Base-by-base conservation (phyloP, 2,329 filamentous ascomycete genomes). In the Cytospora schulzeri region DNA sequence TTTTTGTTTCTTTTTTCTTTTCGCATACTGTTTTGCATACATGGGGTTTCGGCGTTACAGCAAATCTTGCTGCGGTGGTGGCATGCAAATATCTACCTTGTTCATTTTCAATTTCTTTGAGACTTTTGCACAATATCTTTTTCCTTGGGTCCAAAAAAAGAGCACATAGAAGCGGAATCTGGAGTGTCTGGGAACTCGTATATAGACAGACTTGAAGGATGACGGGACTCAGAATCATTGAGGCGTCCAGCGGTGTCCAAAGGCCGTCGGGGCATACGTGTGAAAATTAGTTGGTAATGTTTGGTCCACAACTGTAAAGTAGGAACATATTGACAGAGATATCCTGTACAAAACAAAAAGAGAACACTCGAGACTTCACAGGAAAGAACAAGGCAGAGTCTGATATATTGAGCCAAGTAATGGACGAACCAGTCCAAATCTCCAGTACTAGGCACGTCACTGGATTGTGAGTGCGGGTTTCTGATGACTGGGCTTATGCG, bases 281-380 rank as follows among this genome's bases (percentile, higher is more conserved):
- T 17, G 60, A n/a, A 53, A 19, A 33, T 60, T 64, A 64, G 56
- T 64, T 50, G 56, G 35, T 64, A 64, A 64, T 64, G 51, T 64
- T 59, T 64, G 62, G 62, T 60, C 62, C 33, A 17, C 38, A 54
- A 33, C 15, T 64, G 33, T 64, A 29, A 41, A 55, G 50, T 54
- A 63, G 54, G 60, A 57, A 45, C 5, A 33, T 41, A 53, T 45
- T 48, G 50, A 52, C 50, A 38, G 56, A 60, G 7, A 33, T 48
- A 24, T 24, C n/a, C 7, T 24, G n/a, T 48, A 48, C 9, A 48
- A 22, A 24, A 48, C n/a, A 22, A 48, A 24, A 24, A 12, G n/a
- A 12, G 19, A 48, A 48, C 19, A 48, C 11, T 48, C 4, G 6
- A 48, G 7, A 24, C 4, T 4, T 24, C 24, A 12, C 7, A 48